Evolutionary conservation across 2,329 filamentous ascomycete species (phyloP), one percentile per base, ranked within the genome.

Genomic region (Colletotrichum agaves): DNA sequence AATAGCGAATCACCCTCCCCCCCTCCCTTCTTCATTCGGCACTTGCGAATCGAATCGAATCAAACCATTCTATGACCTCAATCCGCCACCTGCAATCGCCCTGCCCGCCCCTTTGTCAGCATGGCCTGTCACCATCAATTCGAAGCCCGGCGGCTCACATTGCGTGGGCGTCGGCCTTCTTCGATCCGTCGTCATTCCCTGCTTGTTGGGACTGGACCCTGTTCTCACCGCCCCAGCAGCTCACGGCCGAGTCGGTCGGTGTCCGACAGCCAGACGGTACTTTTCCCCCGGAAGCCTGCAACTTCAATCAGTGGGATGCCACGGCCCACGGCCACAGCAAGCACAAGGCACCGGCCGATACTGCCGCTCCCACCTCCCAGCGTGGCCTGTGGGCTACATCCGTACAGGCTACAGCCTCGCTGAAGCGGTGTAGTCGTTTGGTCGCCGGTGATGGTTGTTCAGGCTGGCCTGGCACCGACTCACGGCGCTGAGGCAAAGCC

Each of bases 191-290:
- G 12, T 7, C 13, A 53, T 46, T 41, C 52, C 60, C 52, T 57
- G 52, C 44, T 43, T 13, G 39, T 39, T 39, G n/a, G 43, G 27
- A 53, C 52, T 37, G 58, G 8, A 19, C 46, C 46, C 43, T 27
- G 27, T 50, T 19, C 59, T 35, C 59, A 55, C 65, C 61, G 61
- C 61, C 60, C 50, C 55, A 37, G 50, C 55, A 37, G 50, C 35
- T 41, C 64, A 64, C 41, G 47, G 47, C 61, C 47, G 65, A 55
- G 55, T 53, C 65, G 61, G 53, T 67, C 63, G 49, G 58, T 31
- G 23, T 62, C 50, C 63, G 58, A 62, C 46, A 41, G 15, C n/a
- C 33, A 23, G 47, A 61, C 47, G 39, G 37, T 33, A 23, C 12
- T 21, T 33, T 12, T 21, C 17, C 31, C 35, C 63, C 59, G 46